A percentile compares a stretch with the other conserved stretches of the same genome.
These are phyloP conservation scores for Globisporangium paroecandrum DNA, from an alignment of 352 stramenopile genomes.

Conservation along the genomic window DNA sequence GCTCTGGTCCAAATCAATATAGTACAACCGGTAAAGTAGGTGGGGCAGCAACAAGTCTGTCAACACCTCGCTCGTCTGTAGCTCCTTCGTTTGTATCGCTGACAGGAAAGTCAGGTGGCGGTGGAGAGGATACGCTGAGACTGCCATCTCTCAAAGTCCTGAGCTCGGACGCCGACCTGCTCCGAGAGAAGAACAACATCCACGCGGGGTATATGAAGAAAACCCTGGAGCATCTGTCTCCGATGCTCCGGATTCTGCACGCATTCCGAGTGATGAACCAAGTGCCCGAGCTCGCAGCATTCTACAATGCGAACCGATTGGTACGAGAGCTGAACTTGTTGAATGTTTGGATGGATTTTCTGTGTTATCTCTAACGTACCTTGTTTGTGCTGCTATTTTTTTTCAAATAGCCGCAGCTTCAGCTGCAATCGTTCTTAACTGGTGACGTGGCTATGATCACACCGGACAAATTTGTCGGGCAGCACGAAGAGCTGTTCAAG, in stretches of 20 bases:
- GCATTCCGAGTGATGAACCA: conserved; percentile 74
- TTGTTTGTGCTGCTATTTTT: neutral
- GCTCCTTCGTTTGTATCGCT: conserved; percentile 20
- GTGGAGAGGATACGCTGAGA: conserved; percentile 34
- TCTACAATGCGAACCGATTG: conserved; percentile 80
- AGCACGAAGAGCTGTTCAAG: conserved; percentile 81
- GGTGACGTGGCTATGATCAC: conserved; percentile 70
- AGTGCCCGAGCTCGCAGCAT: conserved; percentile 62
- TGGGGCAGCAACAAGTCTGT: neutral
- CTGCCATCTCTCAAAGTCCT: conserved; percentile 69
- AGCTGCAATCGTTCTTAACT: conserved; percentile 67
- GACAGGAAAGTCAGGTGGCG: neutral
- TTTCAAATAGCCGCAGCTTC: conserved; percentile 54
- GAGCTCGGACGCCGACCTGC: conserved; percentile 58
- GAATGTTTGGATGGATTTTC: neutral
- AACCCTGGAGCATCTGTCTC: conserved; percentile 51
- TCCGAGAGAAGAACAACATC: conserved; percentile 58
- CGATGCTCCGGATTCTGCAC: conserved; percentile 72
- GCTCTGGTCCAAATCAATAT: neutral
- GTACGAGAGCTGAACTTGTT: conserved; percentile 27
- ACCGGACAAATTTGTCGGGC: conserved; percentile 63
- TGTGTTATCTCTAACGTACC: neutral
- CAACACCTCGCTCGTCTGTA: conserved; percentile 25
- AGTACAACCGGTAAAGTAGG: neutral
- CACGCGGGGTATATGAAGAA: conserved; percentile 71